Conservation (phyloP, 352 stramenopile species). For the Pythium dissotocum region DNA sequence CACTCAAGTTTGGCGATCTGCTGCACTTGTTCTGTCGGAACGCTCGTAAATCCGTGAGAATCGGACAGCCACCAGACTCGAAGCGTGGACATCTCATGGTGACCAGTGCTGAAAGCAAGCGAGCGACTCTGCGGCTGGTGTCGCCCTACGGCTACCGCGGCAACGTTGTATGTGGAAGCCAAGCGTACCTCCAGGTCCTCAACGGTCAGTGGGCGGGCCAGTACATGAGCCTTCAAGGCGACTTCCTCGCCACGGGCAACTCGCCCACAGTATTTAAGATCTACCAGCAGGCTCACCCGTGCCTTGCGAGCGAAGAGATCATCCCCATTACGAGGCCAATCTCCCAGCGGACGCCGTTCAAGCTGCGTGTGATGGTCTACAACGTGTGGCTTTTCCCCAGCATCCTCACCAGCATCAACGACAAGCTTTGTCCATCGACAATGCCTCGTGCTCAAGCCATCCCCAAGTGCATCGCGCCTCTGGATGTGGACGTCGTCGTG, state of each 20-base stretch:
- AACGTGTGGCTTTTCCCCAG: constrained; percentile 74
- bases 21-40: constrained; percentile 53
- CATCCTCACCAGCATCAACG: constrained; percentile 59
- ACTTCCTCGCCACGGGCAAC: constrained; percentile 51
- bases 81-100: constrained; percentile 61
- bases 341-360: constrained; percentile 27
- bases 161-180: constrained; percentile 47
- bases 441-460: constrained; percentile 57
- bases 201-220: constrained; percentile 50
- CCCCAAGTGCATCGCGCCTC: constrained; percentile 37
- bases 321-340: constrained; percentile 14
- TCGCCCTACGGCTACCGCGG: constrained; percentile 54
- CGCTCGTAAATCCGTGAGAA: constrained; percentile 46
- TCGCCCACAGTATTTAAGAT: constrained; percentile 52
- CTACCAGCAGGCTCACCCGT: constrained; percentile 30
- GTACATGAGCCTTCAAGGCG: constrained; percentile 48
- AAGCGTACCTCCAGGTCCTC: constrained; percentile 56
- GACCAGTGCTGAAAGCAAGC: constrained; percentile 30
- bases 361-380: constrained; percentile 65
- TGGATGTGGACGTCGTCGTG: constrained; percentile 61
- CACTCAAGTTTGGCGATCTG: constrained; percentile 52
- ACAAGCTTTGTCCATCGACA: constrained; percentile 57
- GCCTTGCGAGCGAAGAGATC: constrained; percentile 31
- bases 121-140: constrained; percentile 48
- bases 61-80: constrained; percentile 46